Percentiles rank a stretch among this genome's conserved stretches.
These are phyloP conservation scores for Magnusiomyces tetraspermus DNA, from an alignment of 1,139 yeast species.

Conservation along the genomic window DNA sequence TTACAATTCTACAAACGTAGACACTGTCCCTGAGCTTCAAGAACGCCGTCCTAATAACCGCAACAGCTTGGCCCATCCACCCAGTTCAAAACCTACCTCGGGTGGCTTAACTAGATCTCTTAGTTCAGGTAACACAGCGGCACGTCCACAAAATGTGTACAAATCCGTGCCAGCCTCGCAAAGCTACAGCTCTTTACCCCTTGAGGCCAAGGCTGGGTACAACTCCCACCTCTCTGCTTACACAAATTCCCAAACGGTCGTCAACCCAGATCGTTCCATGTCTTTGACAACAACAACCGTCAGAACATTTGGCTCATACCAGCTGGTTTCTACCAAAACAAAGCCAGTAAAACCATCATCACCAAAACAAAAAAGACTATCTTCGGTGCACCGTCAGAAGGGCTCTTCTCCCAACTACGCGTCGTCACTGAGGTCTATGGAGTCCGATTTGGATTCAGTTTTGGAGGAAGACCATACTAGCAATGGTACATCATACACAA, in stretches of 20 bases:
- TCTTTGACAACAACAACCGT: conserved; percentile 34
- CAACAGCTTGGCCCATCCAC: no score
- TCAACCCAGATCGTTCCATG: conserved; percentile 28
- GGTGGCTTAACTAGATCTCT: no score
- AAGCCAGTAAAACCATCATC: conserved; percentile 18
- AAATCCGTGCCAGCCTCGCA: no score
- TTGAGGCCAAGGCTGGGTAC: no score
- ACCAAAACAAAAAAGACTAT: conserved; percentile 1
- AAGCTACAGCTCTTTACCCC: no score
- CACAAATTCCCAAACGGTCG: background rate
- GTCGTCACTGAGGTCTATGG: conserved; percentile 26
- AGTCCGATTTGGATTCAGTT: conserved; percentile 30
- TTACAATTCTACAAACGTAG: background rate
- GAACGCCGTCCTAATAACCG: no score
- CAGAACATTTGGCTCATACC: conserved; percentile 32
- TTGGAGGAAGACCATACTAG: conserved; percentile 22
- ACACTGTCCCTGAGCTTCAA: no score
- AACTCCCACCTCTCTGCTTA: no score
- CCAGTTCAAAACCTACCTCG: no score
- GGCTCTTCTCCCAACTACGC: conserved; percentile 16
- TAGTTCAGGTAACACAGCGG: no score
- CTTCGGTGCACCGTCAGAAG: background rate
- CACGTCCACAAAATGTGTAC: no score
- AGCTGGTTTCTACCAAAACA: conserved; percentile 30
- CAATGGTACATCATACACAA: background rate